Conservation (phyloP, 2,329 filamentous ascomycete species). For the Exophiala mesophila region DNA sequence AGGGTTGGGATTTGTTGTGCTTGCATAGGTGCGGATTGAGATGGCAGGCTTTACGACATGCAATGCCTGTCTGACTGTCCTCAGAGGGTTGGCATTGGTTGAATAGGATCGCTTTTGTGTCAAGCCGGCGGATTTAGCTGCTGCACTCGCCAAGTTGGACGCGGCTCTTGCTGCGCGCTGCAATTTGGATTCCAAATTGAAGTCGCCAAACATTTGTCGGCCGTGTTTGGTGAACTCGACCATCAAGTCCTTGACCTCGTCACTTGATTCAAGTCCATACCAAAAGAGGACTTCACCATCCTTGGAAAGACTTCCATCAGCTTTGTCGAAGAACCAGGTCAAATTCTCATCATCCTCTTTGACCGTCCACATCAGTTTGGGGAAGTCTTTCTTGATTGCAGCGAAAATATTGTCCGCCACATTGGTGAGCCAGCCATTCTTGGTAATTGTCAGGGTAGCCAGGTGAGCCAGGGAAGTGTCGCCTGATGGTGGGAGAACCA, state of each 20-base stretch:
- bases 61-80: slow-evolving; percentile 21
- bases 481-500: slow-evolving; percentile 68
- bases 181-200: slow-evolving; percentile 81
- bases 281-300: slow-evolving; percentile 92
- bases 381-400: slow-evolving; percentile 87
- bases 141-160: slow-evolving; percentile 47
- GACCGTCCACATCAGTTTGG: slow-evolving; percentile 92
- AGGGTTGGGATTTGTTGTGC: slow-evolving; percentile 76
- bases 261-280: slow-evolving; percentile 79
- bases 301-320: slow-evolving; percentile 81
- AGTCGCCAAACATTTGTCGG: slow-evolving; percentile 79
- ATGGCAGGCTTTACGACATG: slow-evolving; percentile 28
- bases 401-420: slow-evolving; percentile 93
- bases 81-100: slow-evolving; percentile 45
- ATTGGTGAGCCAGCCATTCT: slow-evolving; percentile 90
- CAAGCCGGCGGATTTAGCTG: slow-evolving; percentile 43
- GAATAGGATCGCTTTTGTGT: slow-evolving; percentile 62
- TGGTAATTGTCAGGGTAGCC: slow-evolving; percentile 87
- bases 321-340: slow-evolving; percentile 97
- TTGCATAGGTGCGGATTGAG: slow-evolving; percentile 35
- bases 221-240: slow-evolving; percentile 79
- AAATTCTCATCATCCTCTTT: slow-evolving; percentile 94
- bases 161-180: slow-evolving; percentile 70
- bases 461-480: slow-evolving; percentile 71
- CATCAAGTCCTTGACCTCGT: slow-evolving; percentile 78